phyloP scores from a whole-genome alignment of 2,329 filamentous ascomycete species.

The Neurospora crassa region DNA sequence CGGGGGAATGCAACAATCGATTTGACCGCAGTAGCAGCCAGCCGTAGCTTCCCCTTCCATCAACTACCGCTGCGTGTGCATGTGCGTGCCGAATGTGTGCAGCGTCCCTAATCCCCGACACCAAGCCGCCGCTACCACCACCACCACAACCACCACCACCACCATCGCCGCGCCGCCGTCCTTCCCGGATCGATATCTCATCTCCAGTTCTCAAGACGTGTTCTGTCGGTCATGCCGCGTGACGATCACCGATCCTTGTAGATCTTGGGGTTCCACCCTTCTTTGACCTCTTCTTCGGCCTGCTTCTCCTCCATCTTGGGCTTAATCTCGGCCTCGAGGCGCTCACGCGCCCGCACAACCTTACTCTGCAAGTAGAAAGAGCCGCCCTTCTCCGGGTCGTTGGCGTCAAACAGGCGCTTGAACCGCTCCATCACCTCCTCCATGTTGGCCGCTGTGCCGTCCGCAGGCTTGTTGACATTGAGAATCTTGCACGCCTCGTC shows the following conservation, averaged over 20 bases:
- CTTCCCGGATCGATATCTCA: background rate
- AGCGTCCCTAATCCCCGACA: background rate
- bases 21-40: background rate
- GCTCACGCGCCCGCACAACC: slow-evolving; percentile 79
- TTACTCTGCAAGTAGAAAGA: slow-evolving; percentile 99
- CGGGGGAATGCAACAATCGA: background rate
- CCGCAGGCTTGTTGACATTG: slow-evolving; percentile 76
- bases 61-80: background rate
- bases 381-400: slow-evolving; percentile 90
- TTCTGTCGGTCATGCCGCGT: background rate
- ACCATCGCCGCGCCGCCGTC: background rate
- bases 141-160: background rate
- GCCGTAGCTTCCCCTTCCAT: background rate
- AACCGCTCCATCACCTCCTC: slow-evolving; percentile 77
- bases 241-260: slow-evolving; percentile 67
- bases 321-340: slow-evolving; percentile 79
- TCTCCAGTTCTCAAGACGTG: background rate
- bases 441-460: slow-evolving; percentile 65
- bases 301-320: slow-evolving; percentile 61
- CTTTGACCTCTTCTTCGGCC: slow-evolving; percentile 67
- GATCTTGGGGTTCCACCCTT: slow-evolving; percentile 90
- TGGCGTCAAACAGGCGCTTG: slow-evolving; percentile 88
- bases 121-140: background rate
- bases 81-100: background rate
- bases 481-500: slow-evolving; percentile 97